Evolutionary conservation across 441 rosid genomes (phyloP), one percentile per base, ranked within the genome.

Genomic region (Populus tomentosa): DNA sequence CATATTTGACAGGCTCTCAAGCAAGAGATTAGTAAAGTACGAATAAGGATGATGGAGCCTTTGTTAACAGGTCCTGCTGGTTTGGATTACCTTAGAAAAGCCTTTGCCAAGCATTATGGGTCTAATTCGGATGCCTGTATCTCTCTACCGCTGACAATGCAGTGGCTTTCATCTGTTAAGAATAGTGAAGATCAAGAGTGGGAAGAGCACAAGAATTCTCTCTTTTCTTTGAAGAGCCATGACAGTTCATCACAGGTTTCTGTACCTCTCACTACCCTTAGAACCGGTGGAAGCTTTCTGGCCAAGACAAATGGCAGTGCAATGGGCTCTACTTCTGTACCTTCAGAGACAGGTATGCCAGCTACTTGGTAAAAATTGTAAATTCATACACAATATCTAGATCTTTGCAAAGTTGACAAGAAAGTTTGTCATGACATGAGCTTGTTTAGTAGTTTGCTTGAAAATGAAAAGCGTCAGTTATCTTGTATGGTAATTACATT

Each of bases 51-150:
- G 75, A 86, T 92, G 94, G 93, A 90, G 85, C 92, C 97, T 42
- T 79, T 91, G 81, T 70, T 96, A 81, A 88, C 88, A 86, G 99
- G 98, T 4, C 92, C 90, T 79, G 93, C 94, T 79, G 97, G 97
- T 66, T 82, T 86, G 68, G 97, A 92, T 77, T 96, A 92, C 85
- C 90, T 96, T 32, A 81, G 83, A 75, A 86, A 86, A 79, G 92
- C 92, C 69, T 96, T 96, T 77, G 76, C 87, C 35, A 86, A 84
- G 76, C 89, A 77, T 53, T 82, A 87, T 81, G 97, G 98, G 70
- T 76, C 89, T 78, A 81, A 87, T 20, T 69, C 80, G n/a, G 85
- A 82, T 75, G 92, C 95, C 53, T 11, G 35, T 70, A 53, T 77
- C 56, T 81, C 90, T 77, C 83, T 96, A 42, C 93, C 95, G 7